These are phyloP conservation scores for Spizellomyces punctatus DNA, from an alignment of 192 early-diverging fungal species.

Conservation along the genomic window DNA sequence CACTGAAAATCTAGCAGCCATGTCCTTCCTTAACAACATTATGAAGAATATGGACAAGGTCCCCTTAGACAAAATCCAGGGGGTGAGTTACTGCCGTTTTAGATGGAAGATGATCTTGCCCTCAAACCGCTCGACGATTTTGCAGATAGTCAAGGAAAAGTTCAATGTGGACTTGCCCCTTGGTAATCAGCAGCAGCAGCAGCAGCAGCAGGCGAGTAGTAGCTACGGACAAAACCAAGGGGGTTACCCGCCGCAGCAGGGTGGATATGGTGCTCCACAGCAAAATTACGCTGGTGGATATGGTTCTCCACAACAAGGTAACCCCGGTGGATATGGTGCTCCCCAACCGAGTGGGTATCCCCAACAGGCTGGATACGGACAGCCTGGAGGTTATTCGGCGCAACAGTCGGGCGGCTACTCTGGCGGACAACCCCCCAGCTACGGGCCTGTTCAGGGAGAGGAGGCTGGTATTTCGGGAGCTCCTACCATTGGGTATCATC, in stretches of 20 bases:
- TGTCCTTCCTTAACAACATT: conserved; percentile 31
- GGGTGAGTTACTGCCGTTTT: conserved; percentile 9
- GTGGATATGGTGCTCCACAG: conserved; percentile 20
- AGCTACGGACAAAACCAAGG: neutral
- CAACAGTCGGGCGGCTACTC: neutral
- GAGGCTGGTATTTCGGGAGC: conserved; percentile 18
- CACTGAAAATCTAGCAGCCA: neutral
- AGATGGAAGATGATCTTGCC: neutral
- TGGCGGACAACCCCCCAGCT: neutral
- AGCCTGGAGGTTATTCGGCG: neutral
- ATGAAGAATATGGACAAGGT: conserved; percentile 21
- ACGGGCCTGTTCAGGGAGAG: conserved; percentile 23
- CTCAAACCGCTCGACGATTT: neutral
- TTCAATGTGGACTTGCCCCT: conserved; percentile 13
- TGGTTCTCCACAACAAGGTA: neutral
- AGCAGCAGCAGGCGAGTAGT: conserved; percentile 20
- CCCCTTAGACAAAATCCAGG: conserved; percentile 30
- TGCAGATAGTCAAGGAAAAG: conserved; percentile 14
- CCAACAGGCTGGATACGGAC: conserved; percentile 17
- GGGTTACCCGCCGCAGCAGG: conserved; percentile 19
- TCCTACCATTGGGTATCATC: conserved; percentile 30
- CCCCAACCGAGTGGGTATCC: conserved; percentile 9
- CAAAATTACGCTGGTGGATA: neutral
- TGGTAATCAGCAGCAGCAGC: conserved; percentile 16
- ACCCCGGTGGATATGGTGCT: conserved; percentile 9